Evolutionary conservation across 441 rosid species (phyloP).

Genomic region (Gossypium lobatum): DNA sequence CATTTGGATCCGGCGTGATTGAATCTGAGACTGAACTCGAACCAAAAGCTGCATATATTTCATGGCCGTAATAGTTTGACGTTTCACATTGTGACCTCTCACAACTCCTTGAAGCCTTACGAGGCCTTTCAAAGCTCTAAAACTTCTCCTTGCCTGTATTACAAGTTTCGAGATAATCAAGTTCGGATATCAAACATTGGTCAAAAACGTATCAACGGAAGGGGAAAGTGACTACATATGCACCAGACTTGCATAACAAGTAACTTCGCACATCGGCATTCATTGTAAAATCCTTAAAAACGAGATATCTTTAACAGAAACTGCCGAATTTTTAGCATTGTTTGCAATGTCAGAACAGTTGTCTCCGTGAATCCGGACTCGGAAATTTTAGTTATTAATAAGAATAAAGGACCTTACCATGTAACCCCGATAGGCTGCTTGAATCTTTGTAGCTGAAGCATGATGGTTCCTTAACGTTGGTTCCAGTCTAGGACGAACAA

Average conservation of each 20-base stretch:
- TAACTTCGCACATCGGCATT: not conserved
- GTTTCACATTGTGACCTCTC: slow-evolving; percentile 76
- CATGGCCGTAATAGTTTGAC: slow-evolving; percentile 81
- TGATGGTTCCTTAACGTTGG: slow-evolving; percentile 59
- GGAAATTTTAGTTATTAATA: not conserved
- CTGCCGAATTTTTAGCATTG: not conserved
- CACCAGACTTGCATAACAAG: not conserved
- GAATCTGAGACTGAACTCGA: slow-evolving; percentile 87
- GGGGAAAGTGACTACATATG: not conserved
- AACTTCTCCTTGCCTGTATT: slow-evolving; percentile 81
- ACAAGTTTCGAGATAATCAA: slow-evolving; percentile 13
- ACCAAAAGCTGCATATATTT: slow-evolving; percentile 89
- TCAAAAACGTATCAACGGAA: not conserved
- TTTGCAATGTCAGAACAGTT: not conserved
- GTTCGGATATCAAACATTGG: not conserved
- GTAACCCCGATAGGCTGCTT: slow-evolving; percentile 76
- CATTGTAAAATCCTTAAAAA: not conserved
- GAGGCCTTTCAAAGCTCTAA: slow-evolving; percentile 80
- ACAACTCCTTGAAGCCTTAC: slow-evolving; percentile 92
- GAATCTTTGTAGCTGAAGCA: slow-evolving; percentile 85
- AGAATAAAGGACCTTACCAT: slow-evolving; percentile 37
- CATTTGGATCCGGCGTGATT: slow-evolving; percentile 83
- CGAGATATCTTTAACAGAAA: not conserved
- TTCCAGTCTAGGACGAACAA: slow-evolving; percentile 48
- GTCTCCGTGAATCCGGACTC: not conserved